phyloP scores from a whole-genome alignment of 169 alveolate species.

The Ichthyophthirius multifiliis region DNA sequence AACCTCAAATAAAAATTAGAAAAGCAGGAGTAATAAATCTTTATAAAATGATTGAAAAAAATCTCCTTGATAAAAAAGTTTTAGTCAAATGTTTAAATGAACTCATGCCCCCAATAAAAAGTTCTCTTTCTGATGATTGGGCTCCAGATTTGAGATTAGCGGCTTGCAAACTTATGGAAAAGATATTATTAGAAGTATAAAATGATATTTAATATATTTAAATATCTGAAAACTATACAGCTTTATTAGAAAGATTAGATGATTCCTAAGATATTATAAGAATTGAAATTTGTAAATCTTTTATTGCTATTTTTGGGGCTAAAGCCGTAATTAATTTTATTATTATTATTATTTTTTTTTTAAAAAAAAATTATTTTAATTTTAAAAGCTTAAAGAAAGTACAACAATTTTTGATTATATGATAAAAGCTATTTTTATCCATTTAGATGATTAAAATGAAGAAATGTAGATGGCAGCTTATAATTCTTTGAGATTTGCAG shows the following conservation, averaged over 20 bases:
- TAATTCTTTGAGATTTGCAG: slow-evolving; percentile 64
- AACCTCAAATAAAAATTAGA: slow-evolving; percentile 78
- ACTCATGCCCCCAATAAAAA: slow-evolving; percentile 60
- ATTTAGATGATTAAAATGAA: slow-evolving; percentile 81
- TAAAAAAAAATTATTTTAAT: neutral
- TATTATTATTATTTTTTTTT: neutral
- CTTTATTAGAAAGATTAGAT: slow-evolving; percentile 79
- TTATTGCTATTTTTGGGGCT: slow-evolving; percentile 20
- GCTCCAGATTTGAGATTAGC: slow-evolving; percentile 82
- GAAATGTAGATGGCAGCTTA: slow-evolving; percentile 65
- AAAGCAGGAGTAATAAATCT: slow-evolving; percentile 79
- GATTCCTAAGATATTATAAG: slow-evolving; percentile 80
- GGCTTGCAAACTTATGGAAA: slow-evolving; percentile 56
- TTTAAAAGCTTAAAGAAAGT: slow-evolving; percentile 44
- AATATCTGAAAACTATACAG: slow-evolving; percentile 68
- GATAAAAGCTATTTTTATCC: slow-evolving; percentile 74
- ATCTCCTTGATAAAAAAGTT: slow-evolving; percentile 53
- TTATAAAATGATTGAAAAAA: slow-evolving; percentile 63
- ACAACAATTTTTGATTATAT: slow-evolving; percentile 74
- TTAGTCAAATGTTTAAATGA: slow-evolving; percentile 49
- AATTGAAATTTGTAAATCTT: slow-evolving; percentile 60
- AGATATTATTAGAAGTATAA: slow-evolving; percentile 40
- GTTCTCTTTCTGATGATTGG: slow-evolving; percentile 82
- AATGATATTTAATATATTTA: slow-evolving; percentile 61
- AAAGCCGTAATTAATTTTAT: slow-evolving; percentile 33